Base-by-base conservation (phyloP, 164 flowering plant genomes). In the Piper betle region DNA sequence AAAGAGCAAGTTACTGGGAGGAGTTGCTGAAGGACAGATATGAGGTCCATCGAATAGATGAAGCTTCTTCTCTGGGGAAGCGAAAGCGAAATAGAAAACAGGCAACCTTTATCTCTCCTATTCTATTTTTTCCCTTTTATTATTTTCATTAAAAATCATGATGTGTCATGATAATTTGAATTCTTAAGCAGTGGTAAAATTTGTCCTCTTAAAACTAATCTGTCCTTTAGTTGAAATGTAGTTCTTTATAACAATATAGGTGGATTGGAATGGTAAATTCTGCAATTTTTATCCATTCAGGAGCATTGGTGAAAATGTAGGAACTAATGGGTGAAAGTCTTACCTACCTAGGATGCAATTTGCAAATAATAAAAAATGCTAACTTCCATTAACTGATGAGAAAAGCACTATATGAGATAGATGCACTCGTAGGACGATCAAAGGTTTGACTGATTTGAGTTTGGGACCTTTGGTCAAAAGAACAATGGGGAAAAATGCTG, bases 11-110 rank as follows among this genome's bases (percentile, higher is more conserved):
- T 74, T 94, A 77, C 66, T 94, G 99, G 99, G 99, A 94, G 64
- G 99, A 94, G 46, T 76, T 94, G 73, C 64, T 94, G 57, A 77
- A 60, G 74, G 97, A 85, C 63, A 84, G 71, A 72, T 90, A 82
- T 66, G 97, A 94, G 64, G 85, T 76, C 68, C 87, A 83, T 55
- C 86, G 84, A 77, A 66, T 74, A 59, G 93, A 94, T 73, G 97
- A 94, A 69, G 79, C 81, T 33, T 85, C 85, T 70, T 74, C 95
- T 60, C 73, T 91, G 81, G 99, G 97, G 41, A 94, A 94, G 73
- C 89, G 99, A 64, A 94, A 85, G 75, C 78, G 99, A 77, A 88
- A 87, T 72, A 83, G 91, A 6, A 94, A 94, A 70, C 97, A 91
- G 85, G 99, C 88, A 66, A 41, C 19, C 13, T 42, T 53, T 6